Conservation (phyloP, 106 monocot genomes). For the Platanthera guangdongensis region DNA sequence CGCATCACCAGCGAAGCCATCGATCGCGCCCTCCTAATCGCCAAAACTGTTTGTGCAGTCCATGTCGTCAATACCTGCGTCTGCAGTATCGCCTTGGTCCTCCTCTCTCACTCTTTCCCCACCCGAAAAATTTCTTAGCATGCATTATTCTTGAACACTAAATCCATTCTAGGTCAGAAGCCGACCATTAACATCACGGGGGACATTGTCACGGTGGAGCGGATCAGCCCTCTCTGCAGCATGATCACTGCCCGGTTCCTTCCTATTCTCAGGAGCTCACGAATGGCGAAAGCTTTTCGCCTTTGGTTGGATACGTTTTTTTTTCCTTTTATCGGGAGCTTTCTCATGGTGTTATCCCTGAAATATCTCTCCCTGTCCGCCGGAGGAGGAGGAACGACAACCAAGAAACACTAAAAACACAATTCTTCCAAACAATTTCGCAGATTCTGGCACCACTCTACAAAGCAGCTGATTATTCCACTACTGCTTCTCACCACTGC, state of each 20-base stretch:
- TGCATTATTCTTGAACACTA: background rate
- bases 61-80: conserved; percentile 47
- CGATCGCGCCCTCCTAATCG: conserved; percentile 12
- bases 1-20: background rate
- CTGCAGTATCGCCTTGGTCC: conserved; percentile 32
- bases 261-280: too few species aligned
- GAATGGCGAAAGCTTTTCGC: too few species aligned
- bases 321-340: too few species aligned
- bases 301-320: too few species aligned
- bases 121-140: background rate
- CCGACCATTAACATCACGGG: conserved; percentile 59
- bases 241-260: conserved; percentile 14
- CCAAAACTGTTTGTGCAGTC: conserved; percentile 41
- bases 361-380: too few species aligned
- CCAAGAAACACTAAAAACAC: too few species aligned
- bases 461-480: too few species aligned
- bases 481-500: too few species aligned
- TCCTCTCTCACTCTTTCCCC: background rate
- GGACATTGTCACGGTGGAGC: conserved; percentile 63
- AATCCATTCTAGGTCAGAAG: conserved; percentile 33
- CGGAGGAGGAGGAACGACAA: too few species aligned
- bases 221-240: conserved; percentile 27
- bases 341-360: too few species aligned
- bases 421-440: too few species aligned
- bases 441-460: too few species aligned